A percentile compares a stretch with the other conserved stretches of the same genome.
Evolutionary conservation across 2,329 filamentous ascomycete species (phyloP).

Genomic region (Fusarium nygamai): DNA sequence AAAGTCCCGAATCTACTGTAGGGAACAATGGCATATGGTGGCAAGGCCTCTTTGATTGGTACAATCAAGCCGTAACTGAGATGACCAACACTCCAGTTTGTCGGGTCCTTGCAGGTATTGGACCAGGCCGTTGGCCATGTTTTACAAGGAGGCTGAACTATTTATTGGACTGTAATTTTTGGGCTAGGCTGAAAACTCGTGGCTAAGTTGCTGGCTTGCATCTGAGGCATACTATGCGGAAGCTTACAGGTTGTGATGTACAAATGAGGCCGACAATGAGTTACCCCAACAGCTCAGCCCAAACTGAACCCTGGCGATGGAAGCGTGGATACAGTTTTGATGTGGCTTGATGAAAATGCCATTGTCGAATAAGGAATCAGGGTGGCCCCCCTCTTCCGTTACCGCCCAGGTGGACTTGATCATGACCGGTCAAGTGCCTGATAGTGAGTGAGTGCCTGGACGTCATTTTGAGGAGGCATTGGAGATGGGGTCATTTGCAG

Average conservation of each 20-base stretch:
- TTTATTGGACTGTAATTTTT: conserved; percentile 1
- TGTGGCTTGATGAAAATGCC: conserved; percentile 28
- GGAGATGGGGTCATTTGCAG: conserved; percentile 20
- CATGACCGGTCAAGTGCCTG: conserved; percentile 34
- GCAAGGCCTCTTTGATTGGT: background rate
- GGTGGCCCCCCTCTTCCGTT: conserved; percentile 43
- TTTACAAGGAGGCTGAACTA: background rate
- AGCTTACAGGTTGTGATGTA: conserved; percentile 8
- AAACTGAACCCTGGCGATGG: conserved; percentile 13
- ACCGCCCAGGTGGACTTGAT: conserved; percentile 33
- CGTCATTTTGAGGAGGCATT: conserved; percentile 30
- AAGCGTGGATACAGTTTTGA: conserved; percentile 5
- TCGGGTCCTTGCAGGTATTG: conserved; percentile 16
- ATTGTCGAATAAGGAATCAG: conserved; percentile 49
- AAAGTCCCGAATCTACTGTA: background rate
- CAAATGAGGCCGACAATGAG: conserved; percentile 31
- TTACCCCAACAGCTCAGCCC: background rate
- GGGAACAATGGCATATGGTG: background rate
- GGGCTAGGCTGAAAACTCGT: conserved; percentile 4
- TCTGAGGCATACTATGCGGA: conserved; percentile 14
- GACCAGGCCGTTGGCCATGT: background rate
- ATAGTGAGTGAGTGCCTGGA: conserved; percentile 29
- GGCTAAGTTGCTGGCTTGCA: conserved; percentile 3
- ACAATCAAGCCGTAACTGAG: background rate
- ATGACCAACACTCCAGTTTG: conserved; percentile 19